These are phyloP conservation scores for Exidia glandulosa DNA, from an alignment of 768 basidiomycete species.

Conservation along the genomic window DNA sequence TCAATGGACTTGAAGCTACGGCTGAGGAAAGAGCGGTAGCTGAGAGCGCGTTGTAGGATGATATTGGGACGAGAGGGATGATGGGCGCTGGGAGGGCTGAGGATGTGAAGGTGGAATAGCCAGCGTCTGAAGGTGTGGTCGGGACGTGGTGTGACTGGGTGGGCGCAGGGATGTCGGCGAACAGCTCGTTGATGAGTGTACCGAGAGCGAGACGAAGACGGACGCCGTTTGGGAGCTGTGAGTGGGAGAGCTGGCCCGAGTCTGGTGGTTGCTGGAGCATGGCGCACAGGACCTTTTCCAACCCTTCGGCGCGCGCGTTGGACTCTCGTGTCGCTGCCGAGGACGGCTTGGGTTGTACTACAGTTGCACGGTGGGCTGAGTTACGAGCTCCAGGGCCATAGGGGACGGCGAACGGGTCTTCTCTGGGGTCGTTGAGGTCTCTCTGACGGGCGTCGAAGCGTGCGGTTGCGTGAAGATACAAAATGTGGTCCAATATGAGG, in stretches of 20 bases:
- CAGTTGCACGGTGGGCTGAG: not conserved
- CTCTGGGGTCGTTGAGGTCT: not conserved
- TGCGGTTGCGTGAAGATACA: slow-evolving; percentile 74
- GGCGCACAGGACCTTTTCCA: slow-evolving; percentile 70
- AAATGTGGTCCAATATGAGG: slow-evolving; percentile 77
- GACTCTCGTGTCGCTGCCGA: slow-evolving; percentile 37
- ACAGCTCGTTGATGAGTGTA: slow-evolving; percentile 72
- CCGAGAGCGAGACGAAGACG: slow-evolving; percentile 64
- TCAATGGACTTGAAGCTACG: not conserved
- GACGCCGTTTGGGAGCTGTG: slow-evolving; percentile 62
- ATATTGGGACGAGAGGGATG: not conserved
- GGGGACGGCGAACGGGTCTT: not conserved
- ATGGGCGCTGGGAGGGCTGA: not conserved
- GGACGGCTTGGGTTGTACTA: not conserved
- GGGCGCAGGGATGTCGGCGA: slow-evolving; percentile 51
- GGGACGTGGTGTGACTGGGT: not conserved
- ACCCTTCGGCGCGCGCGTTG: slow-evolving; percentile 62
- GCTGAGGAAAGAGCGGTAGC: not conserved
- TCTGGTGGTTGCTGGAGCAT: slow-evolving; percentile 76
- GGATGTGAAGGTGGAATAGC: slow-evolving; percentile 1
- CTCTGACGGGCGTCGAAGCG: slow-evolving; percentile 35
- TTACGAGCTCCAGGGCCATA: not conserved
- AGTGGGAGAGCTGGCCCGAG: slow-evolving; percentile 38
- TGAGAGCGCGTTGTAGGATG: not conserved
- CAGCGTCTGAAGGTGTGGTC: not conserved